Evolutionary conservation across 169 alveolate genomes (phyloP), one percentile per base, ranked within the genome.

Genomic region (Plasmodium cynomolgi): DNA sequence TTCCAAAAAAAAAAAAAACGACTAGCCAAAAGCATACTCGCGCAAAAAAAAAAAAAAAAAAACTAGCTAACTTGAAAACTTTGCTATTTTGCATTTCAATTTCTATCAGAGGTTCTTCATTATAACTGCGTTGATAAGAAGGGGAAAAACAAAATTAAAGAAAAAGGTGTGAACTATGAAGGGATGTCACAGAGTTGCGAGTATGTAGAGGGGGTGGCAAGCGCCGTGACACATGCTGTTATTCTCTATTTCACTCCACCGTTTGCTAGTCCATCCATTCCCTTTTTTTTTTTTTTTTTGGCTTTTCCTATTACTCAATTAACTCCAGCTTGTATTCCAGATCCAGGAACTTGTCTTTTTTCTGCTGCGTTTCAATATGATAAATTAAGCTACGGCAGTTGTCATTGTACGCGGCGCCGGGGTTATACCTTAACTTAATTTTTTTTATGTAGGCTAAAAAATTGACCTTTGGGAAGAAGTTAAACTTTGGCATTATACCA

Each of bases 401-500:
- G 34, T 88, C 94, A 80, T 88, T 88, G 77, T 88, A 88, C 13
- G 88, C 34, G 31, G 75, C 86, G 44, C 94, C 77, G n/a, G 94
- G 94, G 73, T 88, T 88, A 50, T 88, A 88, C 62, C 62, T 88
- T 88, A 88, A 58, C 41, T 68, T 88, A 77, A 88, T 88, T 58
- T 34, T 79, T 88, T 88, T 88, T 72, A 88, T 80, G 50, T 88
- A 88, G 41, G 94, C 94, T 41, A 88, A 44, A 37, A 88, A 88
- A 88, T 88, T 88, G 62, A 88, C 90, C 47, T 88, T 79, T 44
- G 94, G 94, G 54, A 88, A 88, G 81, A 88, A 88, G 82, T 88
- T 88, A 88, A 88, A 88, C 81, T 88, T 88, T 33, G 94, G 94
- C 94, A 88, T 88, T 88, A 88, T 88, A 56, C 31, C 31, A 88